These are phyloP conservation scores for Phytophthora megakarya DNA, from an alignment of 352 stramenopile genomes.

Conservation along the genomic window DNA sequence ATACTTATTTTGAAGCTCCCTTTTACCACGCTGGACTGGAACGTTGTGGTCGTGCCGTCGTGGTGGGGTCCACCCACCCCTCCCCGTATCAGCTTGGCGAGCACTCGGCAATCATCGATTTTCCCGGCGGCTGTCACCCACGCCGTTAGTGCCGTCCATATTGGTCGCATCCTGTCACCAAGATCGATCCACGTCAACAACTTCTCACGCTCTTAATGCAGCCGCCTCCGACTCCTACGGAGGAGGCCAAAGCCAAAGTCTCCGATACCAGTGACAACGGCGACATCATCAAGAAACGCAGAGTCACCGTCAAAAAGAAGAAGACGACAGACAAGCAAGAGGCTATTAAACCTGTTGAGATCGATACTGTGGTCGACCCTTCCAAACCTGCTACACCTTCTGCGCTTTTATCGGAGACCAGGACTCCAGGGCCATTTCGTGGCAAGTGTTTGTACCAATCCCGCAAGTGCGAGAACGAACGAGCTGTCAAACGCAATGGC, in stretches of 20 bases:
- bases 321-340: neutral
- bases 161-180: conserved; percentile 1
- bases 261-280: neutral
- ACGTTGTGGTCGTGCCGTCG: conserved; percentile 24
- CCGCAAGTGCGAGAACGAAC: conserved; percentile 83
- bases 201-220: no score
- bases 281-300: conserved; percentile 24
- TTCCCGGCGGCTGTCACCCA: neutral
- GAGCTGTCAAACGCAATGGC: conserved; percentile 78
- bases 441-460: conserved; percentile 81
- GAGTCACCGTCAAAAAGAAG: conserved; percentile 4
- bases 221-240: neutral
- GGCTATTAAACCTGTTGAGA: neutral
- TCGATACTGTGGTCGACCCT: neutral
- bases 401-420: neutral
- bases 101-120: conserved; percentile 30
- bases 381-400: conserved; percentile 2
- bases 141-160: neutral
- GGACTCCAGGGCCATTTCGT: conserved; percentile 40
- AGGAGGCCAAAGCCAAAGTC: conserved; percentile 9
- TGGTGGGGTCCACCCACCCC: conserved; percentile 21
- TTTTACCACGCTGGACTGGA: conserved; percentile 20
- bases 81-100: conserved; percentile 27
- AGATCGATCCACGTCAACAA: conserved; percentile 5
- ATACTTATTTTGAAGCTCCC: neutral